A percentile compares a stretch with the other conserved stretches of the same genome.
These are phyloP conservation scores for Leishmania major DNA, from an alignment of 208 protist species.

Conservation along the genomic window DNA sequence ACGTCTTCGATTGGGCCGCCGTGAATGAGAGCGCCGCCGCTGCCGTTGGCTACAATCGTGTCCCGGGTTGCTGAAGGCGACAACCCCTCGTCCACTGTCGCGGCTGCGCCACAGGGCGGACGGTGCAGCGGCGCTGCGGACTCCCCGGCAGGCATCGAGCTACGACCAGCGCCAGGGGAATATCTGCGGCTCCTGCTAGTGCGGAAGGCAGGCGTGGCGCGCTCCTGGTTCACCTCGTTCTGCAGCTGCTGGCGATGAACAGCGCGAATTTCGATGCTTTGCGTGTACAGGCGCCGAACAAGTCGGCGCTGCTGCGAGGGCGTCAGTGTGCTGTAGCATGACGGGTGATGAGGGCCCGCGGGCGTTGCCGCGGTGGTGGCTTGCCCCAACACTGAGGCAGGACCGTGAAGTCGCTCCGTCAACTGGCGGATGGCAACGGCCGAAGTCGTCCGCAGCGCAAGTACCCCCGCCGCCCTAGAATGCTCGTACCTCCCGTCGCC, in stretches of 20 bases:
- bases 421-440: neutral
- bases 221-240: constrained; percentile 15
- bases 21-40: neutral
- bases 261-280: constrained; percentile 28
- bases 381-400: neutral
- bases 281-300: constrained; percentile 42
- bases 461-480: neutral
- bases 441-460: neutral
- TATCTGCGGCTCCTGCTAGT: constrained; percentile 3
- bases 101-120: neutral
- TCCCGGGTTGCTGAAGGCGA: neutral
- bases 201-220: constrained; percentile 3
- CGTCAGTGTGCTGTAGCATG: constrained; percentile 43
- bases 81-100: neutral
- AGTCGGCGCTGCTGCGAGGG: constrained; percentile 32
- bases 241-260: constrained; percentile 24
- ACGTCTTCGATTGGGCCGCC: neutral
- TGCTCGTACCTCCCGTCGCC: neutral
- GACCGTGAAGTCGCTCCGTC: neutral
- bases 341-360: constrained; percentile 15
- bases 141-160: neutral
- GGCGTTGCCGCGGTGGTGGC: neutral
- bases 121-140: constrained; percentile 12
- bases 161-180: constrained; percentile 3
- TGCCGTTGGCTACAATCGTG: neutral